phyloP scores from a whole-genome alignment of 148 eudicot genomes.

The Persicaria maculosa region DNA sequence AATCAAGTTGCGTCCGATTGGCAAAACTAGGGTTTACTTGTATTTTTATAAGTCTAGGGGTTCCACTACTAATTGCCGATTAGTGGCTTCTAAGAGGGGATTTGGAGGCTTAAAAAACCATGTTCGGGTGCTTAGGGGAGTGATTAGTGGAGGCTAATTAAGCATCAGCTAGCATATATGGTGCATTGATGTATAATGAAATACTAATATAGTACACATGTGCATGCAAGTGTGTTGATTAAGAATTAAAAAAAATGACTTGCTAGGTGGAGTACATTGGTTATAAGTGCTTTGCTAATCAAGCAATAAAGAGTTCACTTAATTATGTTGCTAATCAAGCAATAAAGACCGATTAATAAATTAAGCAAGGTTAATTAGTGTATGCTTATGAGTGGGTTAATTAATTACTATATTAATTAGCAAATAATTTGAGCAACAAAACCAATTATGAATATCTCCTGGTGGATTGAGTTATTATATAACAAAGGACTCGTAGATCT shows the following conservation, averaged over 20 bases:
- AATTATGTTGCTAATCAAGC: too few relatives aligned
- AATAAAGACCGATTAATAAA: neutral
- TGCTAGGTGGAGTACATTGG: too few relatives aligned
- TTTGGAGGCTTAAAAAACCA: neutral
- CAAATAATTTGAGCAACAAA: neutral
- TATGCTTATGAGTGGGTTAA: neutral
- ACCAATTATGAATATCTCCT: neutral
- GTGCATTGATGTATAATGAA: too few relatives aligned
- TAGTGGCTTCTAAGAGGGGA: too few relatives aligned
- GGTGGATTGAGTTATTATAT: too few relatives aligned
- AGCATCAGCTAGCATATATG: neutral
- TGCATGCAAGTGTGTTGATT: neutral
- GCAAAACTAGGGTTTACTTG: neutral
- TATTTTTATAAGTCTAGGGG: neutral
- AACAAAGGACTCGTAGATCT: too few relatives aligned
- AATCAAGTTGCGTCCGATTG: neutral
- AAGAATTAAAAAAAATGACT: neutral
- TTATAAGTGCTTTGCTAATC: too few relatives aligned
- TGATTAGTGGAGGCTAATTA: neutral
- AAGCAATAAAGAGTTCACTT: too few relatives aligned
- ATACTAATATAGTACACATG: neutral
- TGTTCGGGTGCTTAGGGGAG: neutral
- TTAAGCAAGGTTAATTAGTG: neutral
- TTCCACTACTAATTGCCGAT: neutral
- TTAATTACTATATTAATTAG: neutral